Evolutionary conservation across 345 rosid genomes (phyloP).

Genomic region (Eucalyptus urophylla): DNA sequence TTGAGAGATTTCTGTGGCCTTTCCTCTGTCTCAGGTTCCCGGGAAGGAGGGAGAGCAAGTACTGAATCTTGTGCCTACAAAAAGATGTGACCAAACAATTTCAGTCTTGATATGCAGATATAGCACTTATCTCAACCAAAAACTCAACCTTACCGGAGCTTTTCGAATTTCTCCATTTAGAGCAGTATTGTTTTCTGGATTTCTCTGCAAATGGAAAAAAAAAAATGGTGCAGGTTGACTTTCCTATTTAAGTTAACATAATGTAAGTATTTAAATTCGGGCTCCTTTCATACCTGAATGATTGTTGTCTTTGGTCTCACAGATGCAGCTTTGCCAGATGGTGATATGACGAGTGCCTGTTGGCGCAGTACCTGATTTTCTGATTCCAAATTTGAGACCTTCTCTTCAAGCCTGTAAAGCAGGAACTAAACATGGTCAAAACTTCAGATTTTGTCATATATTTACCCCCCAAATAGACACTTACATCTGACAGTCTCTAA

Average conservation of each 20-base stretch:
- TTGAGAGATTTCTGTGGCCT: conserved; percentile 83
- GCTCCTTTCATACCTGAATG: conserved; percentile 35
- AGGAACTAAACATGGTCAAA: not conserved
- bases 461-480: not conserved
- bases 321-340: conserved; percentile 51
- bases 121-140: not conserved
- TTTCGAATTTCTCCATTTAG: conserved; percentile 59
- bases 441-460: not conserved
- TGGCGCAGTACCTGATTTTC: conserved; percentile 92
- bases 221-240: not conserved
- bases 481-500: not conserved
- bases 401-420: conserved; percentile 52
- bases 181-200: conserved; percentile 48
- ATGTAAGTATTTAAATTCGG: not conserved
- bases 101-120: not conserved
- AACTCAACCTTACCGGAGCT: conserved; percentile 18
- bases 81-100: not conserved
- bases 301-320: conserved; percentile 51
- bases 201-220: conserved; percentile 49
- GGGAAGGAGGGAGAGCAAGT: not conserved
- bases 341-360: conserved; percentile 74
- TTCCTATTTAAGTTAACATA: not conserved
- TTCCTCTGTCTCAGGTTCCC: conserved; percentile 69
- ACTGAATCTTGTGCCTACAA: conserved; percentile 8
- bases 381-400: conserved; percentile 73